Evolutionary conservation across 345 rosid species (phyloP), one percentile per base, ranked within the genome.

Genomic region (Populus euphratica): DNA sequence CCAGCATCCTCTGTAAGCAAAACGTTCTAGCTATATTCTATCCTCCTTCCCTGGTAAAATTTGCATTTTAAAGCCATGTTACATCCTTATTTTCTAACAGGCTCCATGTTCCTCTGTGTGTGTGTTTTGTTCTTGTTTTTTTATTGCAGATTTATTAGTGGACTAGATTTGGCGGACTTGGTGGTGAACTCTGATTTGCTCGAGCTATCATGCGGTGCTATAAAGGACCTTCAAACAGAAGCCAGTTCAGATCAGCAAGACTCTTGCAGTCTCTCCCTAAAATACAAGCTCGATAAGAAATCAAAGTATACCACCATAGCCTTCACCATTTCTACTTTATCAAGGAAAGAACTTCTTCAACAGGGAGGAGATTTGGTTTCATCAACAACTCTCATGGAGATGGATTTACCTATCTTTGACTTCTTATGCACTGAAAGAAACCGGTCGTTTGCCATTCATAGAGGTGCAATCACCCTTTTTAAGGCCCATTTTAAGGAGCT

Each of bases 111-210:
- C 12, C 0, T 36, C 18, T 29, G 0, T 10, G 56, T 65, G 17
- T 17, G 10, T 13, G 75, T 27, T 36, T 36, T 44, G 29, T 18
- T 44, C 11, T 65, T 56, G 54, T 25, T 38, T 83, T 83, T 33
- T 33, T 33, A 33, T 33, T 33, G 44, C 89, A 85, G 90, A 73
- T 83, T 71, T 41, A 78, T 80, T 83, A 73, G 81, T 44, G 83
- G 89, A 5, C 33, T 73, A 20, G 88, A 82, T 54, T 80, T 84
- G 66, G 91, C 88, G 50, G 88, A 81, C 77, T 81, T 90, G 25
- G 77, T 75, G 79, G 80, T 86, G 77, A 83, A 81, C 81, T 89
- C 97, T 7, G 89, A 76, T 70, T 72, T 92, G 38, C 80, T 90
- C 68, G 43, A 54, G 2, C 39, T 21, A 27, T 82, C 92, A 18